These are phyloP conservation scores for Lentinus tigrinus DNA, from an alignment of 768 basidiomycete genomes.

Conservation along the genomic window DNA sequence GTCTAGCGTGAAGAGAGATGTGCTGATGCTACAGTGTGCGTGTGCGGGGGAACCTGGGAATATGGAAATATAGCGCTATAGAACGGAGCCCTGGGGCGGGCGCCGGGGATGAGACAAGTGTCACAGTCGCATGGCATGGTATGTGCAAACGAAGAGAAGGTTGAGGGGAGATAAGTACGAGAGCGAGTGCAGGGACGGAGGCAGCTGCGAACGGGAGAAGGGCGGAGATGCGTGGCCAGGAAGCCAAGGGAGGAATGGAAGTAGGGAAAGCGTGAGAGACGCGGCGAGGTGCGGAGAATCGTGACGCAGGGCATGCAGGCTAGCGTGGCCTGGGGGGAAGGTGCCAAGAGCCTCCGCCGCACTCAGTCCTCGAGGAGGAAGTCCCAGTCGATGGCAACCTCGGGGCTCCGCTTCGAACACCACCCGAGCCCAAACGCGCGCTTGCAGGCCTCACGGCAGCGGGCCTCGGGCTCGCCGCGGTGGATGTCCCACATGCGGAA, in stretches of 20 bases:
- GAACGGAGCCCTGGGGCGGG: background rate
- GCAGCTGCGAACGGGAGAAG: background rate
- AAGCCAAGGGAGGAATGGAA: background rate
- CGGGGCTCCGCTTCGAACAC: conserved; percentile 53
- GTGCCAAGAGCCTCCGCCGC: background rate
- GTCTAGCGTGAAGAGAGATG: background rate
- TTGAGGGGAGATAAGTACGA: background rate
- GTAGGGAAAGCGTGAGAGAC: background rate
- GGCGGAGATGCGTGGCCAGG: background rate
- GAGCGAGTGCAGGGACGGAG: background rate
- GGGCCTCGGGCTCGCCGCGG: conserved; percentile 60
- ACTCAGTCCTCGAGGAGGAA: conserved; percentile 67
- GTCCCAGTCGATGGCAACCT: conserved; percentile 68
- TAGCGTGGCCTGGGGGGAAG: background rate
- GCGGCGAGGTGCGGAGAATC: background rate
- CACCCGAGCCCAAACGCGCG: conserved; percentile 52
- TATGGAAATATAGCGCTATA: conserved; percentile 1
- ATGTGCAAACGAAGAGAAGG: background rate
- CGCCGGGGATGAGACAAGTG: background rate
- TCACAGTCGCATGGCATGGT: background rate
- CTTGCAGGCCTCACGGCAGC: conserved; percentile 57
- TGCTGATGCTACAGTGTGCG: conserved; percentile 15
- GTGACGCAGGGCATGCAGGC: background rate
- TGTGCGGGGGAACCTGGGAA: background rate
- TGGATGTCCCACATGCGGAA: conserved; percentile 82